Evolutionary conservation across 1,284 basidiomycete genomes (phyloP), one percentile per base, ranked within the genome.

Genomic region (Leucoagaricus sp.): DNA sequence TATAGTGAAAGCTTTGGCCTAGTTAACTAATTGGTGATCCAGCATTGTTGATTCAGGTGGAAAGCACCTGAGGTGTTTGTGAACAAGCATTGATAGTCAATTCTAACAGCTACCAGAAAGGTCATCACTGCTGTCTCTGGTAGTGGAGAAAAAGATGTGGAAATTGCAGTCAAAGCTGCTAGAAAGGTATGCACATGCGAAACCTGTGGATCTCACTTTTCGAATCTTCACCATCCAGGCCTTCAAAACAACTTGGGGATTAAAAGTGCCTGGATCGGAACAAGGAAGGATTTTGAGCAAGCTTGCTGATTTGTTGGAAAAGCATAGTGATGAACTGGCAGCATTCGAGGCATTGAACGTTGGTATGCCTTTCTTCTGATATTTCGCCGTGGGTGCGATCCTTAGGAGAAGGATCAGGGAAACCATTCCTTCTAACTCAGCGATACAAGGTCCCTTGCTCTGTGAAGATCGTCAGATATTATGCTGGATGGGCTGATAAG

Each of bases 341-440:
- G 87, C 89, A 2, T 71, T 94, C 60, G 92, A 94, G 71, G 76
- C 86, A n/a, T 75, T 94, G 63, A 89, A 94, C 74, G 87, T 86
- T 67, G 78, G 77, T 76, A 19, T 15, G 36, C n/a, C n/a, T n/a
- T n/a, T n/a, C n/a, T n/a, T n/a, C n/a, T 31, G 49, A 31, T 40
- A 21, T 42, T n/a, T 15, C 7, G 25, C 21, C 26, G 5, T 23
- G 76, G 76, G 26, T 85, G 85, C 12, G 12, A 67, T 75, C 82
- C 7, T 87, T 78, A 66, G 61, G 64, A n/a, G 73, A 76, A 84
- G 17, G 77, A 75, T 58, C 70, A 62, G 36, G 79, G 76, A 57
- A 88, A 90, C 80, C 86, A 26, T 75, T 69, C 29, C 66, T 67
- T 31, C 65, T 85, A 58, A 38, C 36, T 4, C 17, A 15, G 36